Evolutionary conservation across 139 green algal species (phyloP), one percentile per base, ranked within the genome.

Genomic region (Ettlia oleoabundans): DNA sequence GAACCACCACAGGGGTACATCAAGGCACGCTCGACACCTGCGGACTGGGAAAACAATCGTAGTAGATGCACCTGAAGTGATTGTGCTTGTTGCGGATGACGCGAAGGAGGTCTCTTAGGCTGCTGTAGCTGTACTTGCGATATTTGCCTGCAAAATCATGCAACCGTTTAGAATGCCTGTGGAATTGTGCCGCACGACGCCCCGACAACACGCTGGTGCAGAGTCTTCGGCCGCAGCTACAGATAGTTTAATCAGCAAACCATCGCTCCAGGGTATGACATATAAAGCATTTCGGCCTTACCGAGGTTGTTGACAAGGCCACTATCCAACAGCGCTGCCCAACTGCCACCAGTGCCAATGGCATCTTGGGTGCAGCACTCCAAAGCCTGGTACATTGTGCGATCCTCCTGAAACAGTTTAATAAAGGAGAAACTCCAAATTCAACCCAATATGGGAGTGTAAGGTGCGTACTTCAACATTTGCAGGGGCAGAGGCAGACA

Each of bases 41-140:
- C n/a, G n/a, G 47, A 58, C 13, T 58, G 47, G 47, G 47, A 58
- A 58, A 15, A 58, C 10, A 7, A n/a, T n/a, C 24, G 15, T 26
- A 35, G 4, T 4, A 30, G 3, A 26, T 53, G n/a, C 40, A 43
- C 75, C 75, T 41, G 86, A 95, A 99, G 87, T 99, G 97, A 81
- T 94, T 96, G 85, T 92, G 88, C 92, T 99, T 99, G 94, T 99
- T 99, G 85, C 97, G 91, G 68, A 99, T 92, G 33, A 99, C 94
- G n/a, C 97, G 88, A 85, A 99, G 91, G 86, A 99, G 87, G 86
- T 99, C 97, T 9, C 97, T 88, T 85, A 99, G 82, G 62, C 80
- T 90, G 42, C 67, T 81, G 84, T 86, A 93, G 80, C 92, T 92
- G 89, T 96, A 97, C 24, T 85, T 89, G 73, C 89, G 69, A 81